Base-by-base conservation (phyloP, 2,329 filamentous ascomycete species). In the Emericellopsis cladophorae region DNA sequence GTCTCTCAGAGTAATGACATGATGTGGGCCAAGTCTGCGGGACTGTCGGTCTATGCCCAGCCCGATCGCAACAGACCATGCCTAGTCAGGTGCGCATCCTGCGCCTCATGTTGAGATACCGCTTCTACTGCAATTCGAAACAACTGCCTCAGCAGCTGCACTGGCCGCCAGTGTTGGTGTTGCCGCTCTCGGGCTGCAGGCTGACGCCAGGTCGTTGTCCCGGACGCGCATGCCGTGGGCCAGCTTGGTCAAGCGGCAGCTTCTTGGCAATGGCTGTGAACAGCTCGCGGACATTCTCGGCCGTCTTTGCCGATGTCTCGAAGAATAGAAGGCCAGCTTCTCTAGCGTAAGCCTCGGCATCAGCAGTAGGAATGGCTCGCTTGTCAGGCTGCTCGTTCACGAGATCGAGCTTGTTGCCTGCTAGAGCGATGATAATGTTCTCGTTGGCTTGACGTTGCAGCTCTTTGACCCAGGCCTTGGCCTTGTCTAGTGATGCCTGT, bases 241-340 rank as follows among this genome's bases (percentile, higher is more conserved):
- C 90, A 39, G 81, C 89, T 65, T 96, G 92, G 58, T 98, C 92
- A 51, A 96, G 80, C 26, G 92, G 92, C 49, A 98, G 73, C 67
- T 95, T 96, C 81, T 90, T 95, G 46, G 92, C 92, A 58, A 98
- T 96, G 44, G 88, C 88, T 34, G 90, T 95, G 66, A 98, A 98
- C 40, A 98, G 73, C 52, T 96, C 92, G 55, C 81, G 78, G 42
- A 98, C 92, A 54, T 98, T 98, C 66, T 94, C 88, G 43, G 88
- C 84, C 31, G 90, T 95, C 74, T 98, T 98, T 49, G 92, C 92
- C 10, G 89, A 95, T 4, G 92, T 98, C 65, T 98, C 92, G 61
- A 98, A 98, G 73, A 98, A 98, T 41, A 98, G 74, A 6, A 98
- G 76, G 34, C 87, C 87, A 39, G 90, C 88, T 65, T 98, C 92